Conservation (phyloP, 1,139 yeast species). For the Blastobotrys capitulatus region DNA sequence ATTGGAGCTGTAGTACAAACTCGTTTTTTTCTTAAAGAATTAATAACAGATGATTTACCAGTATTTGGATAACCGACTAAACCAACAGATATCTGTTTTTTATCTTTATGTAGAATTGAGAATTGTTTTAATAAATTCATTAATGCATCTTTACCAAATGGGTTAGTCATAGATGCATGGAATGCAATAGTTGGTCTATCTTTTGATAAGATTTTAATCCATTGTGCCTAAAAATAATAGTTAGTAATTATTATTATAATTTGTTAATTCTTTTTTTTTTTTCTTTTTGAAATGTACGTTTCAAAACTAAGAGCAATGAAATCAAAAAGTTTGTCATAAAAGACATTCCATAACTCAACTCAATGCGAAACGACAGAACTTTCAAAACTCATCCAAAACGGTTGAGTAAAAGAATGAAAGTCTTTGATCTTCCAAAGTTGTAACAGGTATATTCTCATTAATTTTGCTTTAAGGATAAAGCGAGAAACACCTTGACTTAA, state of each 20-base stretch:
- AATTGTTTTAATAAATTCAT: slow-evolving; percentile 92
- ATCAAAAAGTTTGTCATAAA: no score
- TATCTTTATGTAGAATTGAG: slow-evolving; percentile 81
- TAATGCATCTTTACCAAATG: slow-evolving; percentile 95
- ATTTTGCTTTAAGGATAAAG: slow-evolving; percentile 24
- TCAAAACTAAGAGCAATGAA: slow-evolving; percentile 37
- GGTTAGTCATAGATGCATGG: slow-evolving; percentile 95
- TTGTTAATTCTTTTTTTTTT: slow-evolving; percentile 1
- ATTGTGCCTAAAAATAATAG: slow-evolving; percentile 86
- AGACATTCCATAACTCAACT: slow-evolving; percentile 39
- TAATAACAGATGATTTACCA: slow-evolving; percentile 93
- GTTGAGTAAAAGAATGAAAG: slow-evolving; percentile 45
- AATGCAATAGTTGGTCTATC: slow-evolving; percentile 93
- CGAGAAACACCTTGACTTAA: slow-evolving; percentile 40
- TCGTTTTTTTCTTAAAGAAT: slow-evolving; percentile 87
- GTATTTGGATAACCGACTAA: slow-evolving; percentile 97
- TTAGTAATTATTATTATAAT: slow-evolving; percentile 27
- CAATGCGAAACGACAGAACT: slow-evolving; percentile 42
- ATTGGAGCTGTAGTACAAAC: slow-evolving; percentile 97
- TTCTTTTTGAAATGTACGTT: slow-evolving; percentile 28
- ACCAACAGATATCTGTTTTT: slow-evolving; percentile 95
- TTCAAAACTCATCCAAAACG: slow-evolving; percentile 45
- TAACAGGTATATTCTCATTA: slow-evolving; percentile 64
- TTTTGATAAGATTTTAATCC: slow-evolving; percentile 93
- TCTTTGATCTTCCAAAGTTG: slow-evolving; percentile 85